Evolutionary conservation across 768 basidiomycete genomes (phyloP), one percentile per base, ranked within the genome.

Genomic region (Terana coerulea): DNA sequence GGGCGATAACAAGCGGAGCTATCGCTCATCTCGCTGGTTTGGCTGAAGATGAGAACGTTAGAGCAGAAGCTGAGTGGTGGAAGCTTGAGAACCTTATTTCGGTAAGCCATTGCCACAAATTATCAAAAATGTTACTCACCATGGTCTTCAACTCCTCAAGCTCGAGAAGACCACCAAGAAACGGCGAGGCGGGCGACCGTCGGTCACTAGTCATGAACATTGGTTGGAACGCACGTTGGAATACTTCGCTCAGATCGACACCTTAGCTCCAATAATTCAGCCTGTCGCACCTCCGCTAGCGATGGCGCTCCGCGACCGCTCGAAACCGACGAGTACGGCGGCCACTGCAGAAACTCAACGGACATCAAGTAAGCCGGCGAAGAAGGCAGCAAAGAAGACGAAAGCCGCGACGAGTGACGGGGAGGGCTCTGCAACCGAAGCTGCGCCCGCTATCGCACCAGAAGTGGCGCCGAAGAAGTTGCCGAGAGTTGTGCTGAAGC

Each of bases 11-110:
- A 5, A 92, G 88, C 55, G 95, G 88, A 0, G 77, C 85, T 0
- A 81, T 93, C 79, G 88, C 92, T 0, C 88, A 93, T 64, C 66
- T 95, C 1, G 70, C 72, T 6, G 95, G 94, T 3, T 68, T 98
- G 19, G 73, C 72, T 1, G 75, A 71, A 39, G 64, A 26, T 10
- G 54, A 53, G 2, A 34, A 39, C 10, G 51, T 26, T 2, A 43
- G 61, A 7, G 56, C 59, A 8, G 41, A 34, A 3, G 34, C 45
- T 30, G 69, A 63, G 1, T 91, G 89, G 88, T 92, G 90, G 89
- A 69, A 56, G 44, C 49, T 75, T 5, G 73, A 77, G 14, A 85
- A 86, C 48, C 73, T 91, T 5, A 54, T 62, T 24, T 76, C 83
- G 71, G 87, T 88, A 48, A 9, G 72, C 64, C 24, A 24, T 17